phyloP scores from a whole-genome alignment of 257 asterid genomes.

The Coffea eugenioides region DNA sequence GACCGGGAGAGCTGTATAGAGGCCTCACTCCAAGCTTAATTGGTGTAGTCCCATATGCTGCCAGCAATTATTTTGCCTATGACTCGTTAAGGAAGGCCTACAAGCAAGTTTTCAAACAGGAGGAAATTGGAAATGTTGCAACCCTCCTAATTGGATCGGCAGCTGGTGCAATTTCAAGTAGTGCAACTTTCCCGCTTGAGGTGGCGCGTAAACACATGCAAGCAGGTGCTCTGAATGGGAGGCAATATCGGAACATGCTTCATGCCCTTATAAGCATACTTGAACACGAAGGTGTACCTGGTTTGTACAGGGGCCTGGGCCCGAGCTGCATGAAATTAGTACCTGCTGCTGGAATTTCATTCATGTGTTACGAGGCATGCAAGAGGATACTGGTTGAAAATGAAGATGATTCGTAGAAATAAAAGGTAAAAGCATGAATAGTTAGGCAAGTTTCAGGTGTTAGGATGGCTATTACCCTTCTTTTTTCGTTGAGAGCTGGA shows the following conservation, averaged over 20 bases:
- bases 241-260: constrained; percentile 43
- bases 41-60: constrained; percentile 56
- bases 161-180: constrained; percentile 58
- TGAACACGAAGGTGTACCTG: constrained; percentile 46
- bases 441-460: background rate
- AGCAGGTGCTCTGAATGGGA: constrained; percentile 52
- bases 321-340: constrained; percentile 58
- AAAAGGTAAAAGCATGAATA: background rate
- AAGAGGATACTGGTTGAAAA: constrained; percentile 46
- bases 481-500: background rate
- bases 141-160: constrained; percentile 56
- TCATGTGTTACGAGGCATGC: constrained; percentile 58
- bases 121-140: constrained; percentile 48
- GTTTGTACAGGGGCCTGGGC: constrained; percentile 47
- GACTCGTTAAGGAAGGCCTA: constrained; percentile 47
- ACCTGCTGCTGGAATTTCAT: constrained; percentile 60
- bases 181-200: constrained; percentile 52
- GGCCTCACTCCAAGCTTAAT: constrained; percentile 53
- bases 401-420: constrained; percentile 24
- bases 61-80: constrained; percentile 48
- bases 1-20: constrained; percentile 50
- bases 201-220: constrained; percentile 60
- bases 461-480: background rate
- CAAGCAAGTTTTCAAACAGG: constrained; percentile 30
- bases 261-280: constrained; percentile 48